Evolutionary conservation across 495 filamentous ascomycete genomes (phyloP).

Genomic region (Terfezia boudieri): DNA sequence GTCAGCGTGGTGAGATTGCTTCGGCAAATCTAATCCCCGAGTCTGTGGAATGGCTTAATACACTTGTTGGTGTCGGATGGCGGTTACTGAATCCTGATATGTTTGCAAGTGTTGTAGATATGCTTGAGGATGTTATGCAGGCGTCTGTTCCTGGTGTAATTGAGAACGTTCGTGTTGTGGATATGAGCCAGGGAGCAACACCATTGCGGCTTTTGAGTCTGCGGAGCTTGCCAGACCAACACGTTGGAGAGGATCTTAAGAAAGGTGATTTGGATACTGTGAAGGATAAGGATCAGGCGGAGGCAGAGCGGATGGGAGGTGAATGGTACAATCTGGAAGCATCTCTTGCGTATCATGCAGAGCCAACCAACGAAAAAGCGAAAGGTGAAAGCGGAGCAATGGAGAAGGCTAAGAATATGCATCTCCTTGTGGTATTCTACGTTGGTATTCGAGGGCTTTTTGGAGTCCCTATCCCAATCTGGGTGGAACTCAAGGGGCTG

Average conservation of each 20-base stretch:
- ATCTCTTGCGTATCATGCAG: slow-evolving; percentile 42
- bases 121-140: slow-evolving; percentile 18
- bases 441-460: slow-evolving; percentile 33
- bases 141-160: slow-evolving; percentile 12
- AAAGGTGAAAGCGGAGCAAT: slow-evolving; percentile 26
- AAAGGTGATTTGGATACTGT: slow-evolving; percentile 9
- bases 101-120: slow-evolving; percentile 11
- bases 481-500: slow-evolving; percentile 47
- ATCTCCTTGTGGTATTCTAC: slow-evolving; percentile 35
- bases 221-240: slow-evolving; percentile 80
- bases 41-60: slow-evolving; percentile 39
- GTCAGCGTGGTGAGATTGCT: slow-evolving; percentile 59
- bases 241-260: slow-evolving; percentile 57
- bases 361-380: slow-evolving; percentile 64
- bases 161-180: slow-evolving; percentile 12
- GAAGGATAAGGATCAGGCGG: neutral
- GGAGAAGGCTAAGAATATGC: slow-evolving; percentile 37
- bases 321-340: slow-evolving; percentile 50
- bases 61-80: slow-evolving; percentile 12
- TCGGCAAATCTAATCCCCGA: slow-evolving; percentile 76
- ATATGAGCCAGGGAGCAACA: slow-evolving; percentile 10
- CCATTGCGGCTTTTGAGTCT: slow-evolving; percentile 22
- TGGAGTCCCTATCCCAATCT: slow-evolving; percentile 29
- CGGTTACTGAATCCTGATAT: slow-evolving; percentile 15
- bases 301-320: slow-evolving; percentile 37